Conservation (phyloP, 1,284 basidiomycete species). For the Peniophora sp. region DNA sequence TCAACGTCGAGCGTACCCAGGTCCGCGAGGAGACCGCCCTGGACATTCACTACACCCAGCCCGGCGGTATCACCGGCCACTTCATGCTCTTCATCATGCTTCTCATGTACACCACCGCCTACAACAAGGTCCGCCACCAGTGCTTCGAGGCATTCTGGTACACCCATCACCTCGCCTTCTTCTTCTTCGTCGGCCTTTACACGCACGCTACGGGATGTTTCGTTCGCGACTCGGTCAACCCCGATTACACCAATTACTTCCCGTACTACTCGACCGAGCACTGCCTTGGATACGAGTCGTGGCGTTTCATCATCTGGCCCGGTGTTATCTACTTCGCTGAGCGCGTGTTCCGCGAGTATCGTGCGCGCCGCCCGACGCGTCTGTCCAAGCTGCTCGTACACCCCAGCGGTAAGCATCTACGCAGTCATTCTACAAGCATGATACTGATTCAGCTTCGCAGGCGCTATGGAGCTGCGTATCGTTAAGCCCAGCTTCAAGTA, state of each 20-base stretch:
- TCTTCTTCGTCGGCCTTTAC: slow-evolving; percentile 84
- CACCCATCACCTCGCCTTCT: slow-evolving; percentile 86
- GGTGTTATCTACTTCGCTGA: slow-evolving; percentile 82
- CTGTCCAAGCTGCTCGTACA: slow-evolving; percentile 78
- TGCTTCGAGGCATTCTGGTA: slow-evolving; percentile 94
- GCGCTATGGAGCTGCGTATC: slow-evolving; percentile 86
- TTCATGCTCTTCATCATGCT: slow-evolving; percentile 88
- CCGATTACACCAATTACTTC: slow-evolving; percentile 59
- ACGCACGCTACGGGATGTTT: slow-evolving; percentile 89
- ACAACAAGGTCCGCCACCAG: slow-evolving; percentile 74
- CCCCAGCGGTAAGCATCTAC: slow-evolving; percentile 64
- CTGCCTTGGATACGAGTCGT: slow-evolving; percentile 82
- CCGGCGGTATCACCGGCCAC: slow-evolving; percentile 84
- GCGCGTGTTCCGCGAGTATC: slow-evolving; percentile 71
- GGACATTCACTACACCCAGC: slow-evolving; percentile 79
- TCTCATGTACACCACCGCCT: slow-evolving; percentile 78
- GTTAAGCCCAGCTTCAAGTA: slow-evolving; percentile 85
- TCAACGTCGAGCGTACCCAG: slow-evolving; percentile 79
- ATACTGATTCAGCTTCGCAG: slow-evolving; percentile 25
- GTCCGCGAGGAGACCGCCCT: slow-evolving; percentile 68
- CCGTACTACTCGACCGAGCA: slow-evolving; percentile 78
- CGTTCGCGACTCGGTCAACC: slow-evolving; percentile 71
- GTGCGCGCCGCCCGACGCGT: slow-evolving; percentile 66
- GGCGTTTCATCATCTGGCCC: slow-evolving; percentile 84
- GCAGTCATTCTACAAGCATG: neutral